Evolutionary conservation across 2,329 filamentous ascomycete species (phyloP), one percentile per base, ranked within the genome.

Genomic region (Pseudofabraea citricarpa): DNA sequence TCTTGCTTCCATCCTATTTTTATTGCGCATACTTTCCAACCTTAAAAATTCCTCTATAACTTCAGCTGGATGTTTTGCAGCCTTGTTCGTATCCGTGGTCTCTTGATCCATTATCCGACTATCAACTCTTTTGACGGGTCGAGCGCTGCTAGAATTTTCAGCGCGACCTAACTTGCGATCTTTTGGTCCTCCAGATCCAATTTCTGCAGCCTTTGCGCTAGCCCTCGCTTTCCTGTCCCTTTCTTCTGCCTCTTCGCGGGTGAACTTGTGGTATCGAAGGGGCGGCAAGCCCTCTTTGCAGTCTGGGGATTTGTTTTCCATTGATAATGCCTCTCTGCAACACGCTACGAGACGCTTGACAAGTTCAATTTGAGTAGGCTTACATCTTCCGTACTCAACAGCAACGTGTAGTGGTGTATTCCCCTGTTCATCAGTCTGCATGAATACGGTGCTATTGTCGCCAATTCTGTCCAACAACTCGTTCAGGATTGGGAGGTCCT

Each of bases 381-480:
- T 44, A 24, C 49, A 51, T 5, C 26, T n/a, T 10, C 43, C 41
- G 23, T 51, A 51, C 2, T 46, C 46, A 16, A 51, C 46, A 2
- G 49, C 49, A 5, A 45, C 10, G 40, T 51, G 49, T 4, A 51
- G 42, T 3, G 49, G 46, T 6, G 49, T 51, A 20, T 38, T 32
- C 8, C 49, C 49, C 35, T 47, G 36, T 15, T 41, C 32, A 13
- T 51, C 49, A 21, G 42, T 32, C 10, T 39, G 36, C n/a, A 39
- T 36, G 6, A 51, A 26, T n/a, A n/a, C n/a, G n/a, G n/a, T n/a
- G 19, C 41, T 49, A 15, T 37, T n/a, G 22, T 48, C 40, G 5
- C 32, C 21, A 3, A 44, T 44, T 6, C 12, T 12, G 12, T 42
- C 22, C 21, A 51, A 47, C 27, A 51, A 42, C 13, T 19, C 37